Evolutionary conservation across 1,139 yeast species (phyloP), one percentile per base, ranked within the genome.

Genomic region (Debaryomyces psychrophilus): DNA sequence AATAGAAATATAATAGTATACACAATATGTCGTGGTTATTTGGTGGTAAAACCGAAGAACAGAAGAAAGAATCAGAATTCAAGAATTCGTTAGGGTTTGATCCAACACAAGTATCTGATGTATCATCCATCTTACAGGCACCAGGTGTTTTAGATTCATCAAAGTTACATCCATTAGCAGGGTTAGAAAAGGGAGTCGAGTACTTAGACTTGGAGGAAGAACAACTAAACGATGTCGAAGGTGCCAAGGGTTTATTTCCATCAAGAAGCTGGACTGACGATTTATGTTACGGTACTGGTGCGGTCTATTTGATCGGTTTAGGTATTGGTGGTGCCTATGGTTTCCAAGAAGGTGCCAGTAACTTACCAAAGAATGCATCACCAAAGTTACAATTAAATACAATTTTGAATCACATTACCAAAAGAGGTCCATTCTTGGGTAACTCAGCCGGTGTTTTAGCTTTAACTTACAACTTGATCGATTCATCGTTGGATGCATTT

Each of bases 231-330:
- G 71, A 81, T 17, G 71, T 88, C 59, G 95, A 90, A 60, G 97
- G 97, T 36, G 82, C 96, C 1, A 89, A 88, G 63, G 96, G 97
- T 50, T 68, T 93, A 50, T 81, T 93, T 56, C 97, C 99, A 31
- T 87, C 95, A 31, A 86, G 97, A 71, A 96, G 95, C 60, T 93
- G 97, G 96, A 81, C 92, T 12, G 99, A 93, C 66, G 98, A 93
- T 69, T 78, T 93, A 55, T 90, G 97, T 79, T 93, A 95, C 69
- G 99, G 99, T 58, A 88, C 99, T 9, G 99, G 99, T 67, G 85
- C 97, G 9, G 92, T 90, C 42, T 93, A 93, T 66, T 77, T 93
- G 58, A 59, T 87, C 38, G 96, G 93, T 44, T 64, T 76, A 50
- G 92, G 93, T 38, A 52, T 81, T 45, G 99, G 99, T 67, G 99